Evolutionary conservation across 164 flowering plant genomes (phyloP).

Genomic region (Warburgia ugandensis): DNA sequence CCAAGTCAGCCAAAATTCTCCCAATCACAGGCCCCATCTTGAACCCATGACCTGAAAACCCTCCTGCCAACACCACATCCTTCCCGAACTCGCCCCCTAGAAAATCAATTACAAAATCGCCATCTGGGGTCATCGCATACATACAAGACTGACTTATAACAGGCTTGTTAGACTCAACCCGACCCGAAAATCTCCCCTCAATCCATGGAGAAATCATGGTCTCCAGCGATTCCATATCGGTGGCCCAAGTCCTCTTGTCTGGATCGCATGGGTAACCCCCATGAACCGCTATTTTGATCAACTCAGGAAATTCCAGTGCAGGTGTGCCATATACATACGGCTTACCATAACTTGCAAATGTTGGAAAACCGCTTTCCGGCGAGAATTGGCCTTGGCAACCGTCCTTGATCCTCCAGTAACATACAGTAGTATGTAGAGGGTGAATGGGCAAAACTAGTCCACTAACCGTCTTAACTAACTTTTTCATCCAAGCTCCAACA

Average conservation of each 20-base stretch:
- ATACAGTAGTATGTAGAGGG: conserved; percentile 64
- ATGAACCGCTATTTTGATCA: conserved; percentile 72
- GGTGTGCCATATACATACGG: conserved; percentile 86
- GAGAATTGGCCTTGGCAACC: conserved; percentile 40
- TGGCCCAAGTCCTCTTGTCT: conserved; percentile 56
- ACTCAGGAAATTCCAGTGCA: conserved; percentile 72
- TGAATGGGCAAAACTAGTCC: conserved; percentile 53
- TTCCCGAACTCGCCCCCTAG: conserved; percentile 73
- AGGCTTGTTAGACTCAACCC: conserved; percentile 39
- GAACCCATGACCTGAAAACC: conserved; percentile 98
- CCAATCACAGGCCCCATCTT: conserved; percentile 90
- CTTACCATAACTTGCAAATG: conserved; percentile 68
- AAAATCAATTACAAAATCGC: conserved; percentile 81
- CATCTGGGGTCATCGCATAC: conserved; percentile 94
- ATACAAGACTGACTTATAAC: conserved; percentile 57
- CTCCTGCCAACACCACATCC: conserved; percentile 79
- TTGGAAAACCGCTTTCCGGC: conserved; percentile 50
- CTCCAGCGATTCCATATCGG: conserved; percentile 10
- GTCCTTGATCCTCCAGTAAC: conserved; percentile 73
- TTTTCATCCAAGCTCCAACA: conserved; percentile 69
- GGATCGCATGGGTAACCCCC: conserved; percentile 77
- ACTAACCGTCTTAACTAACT: conserved; percentile 40
- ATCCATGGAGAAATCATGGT: conserved; percentile 40
- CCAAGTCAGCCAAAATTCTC: conserved; percentile 60
- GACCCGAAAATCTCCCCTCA: conserved; percentile 30